phyloP scores from a whole-genome alignment of 441 rosid genomes.

The Erysimum cheiri region DNA sequence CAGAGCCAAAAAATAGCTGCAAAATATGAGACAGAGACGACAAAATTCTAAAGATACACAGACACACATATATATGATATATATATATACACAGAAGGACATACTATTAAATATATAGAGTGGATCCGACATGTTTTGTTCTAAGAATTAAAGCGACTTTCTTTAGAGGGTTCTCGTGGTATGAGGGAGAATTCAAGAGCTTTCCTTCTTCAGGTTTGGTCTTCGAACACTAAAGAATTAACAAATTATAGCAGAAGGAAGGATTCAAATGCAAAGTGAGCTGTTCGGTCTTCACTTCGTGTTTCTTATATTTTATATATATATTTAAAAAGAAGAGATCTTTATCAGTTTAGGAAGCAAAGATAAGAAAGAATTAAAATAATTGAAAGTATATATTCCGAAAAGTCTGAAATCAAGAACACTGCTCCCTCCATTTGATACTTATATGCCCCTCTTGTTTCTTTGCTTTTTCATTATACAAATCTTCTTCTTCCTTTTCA shows the following conservation, averaged over 20 bases:
- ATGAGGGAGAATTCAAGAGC: slow-evolving; percentile 36
- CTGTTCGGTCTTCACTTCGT: background rate
- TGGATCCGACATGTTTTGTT: slow-evolving; percentile 44
- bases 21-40: slow-evolving; percentile 29
- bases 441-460: slow-evolving; percentile 38
- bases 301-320: slow-evolving; percentile 7
- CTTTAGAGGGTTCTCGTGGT: slow-evolving; percentile 35
- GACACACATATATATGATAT: slow-evolving; percentile 9
- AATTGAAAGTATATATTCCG: slow-evolving; percentile 33
- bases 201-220: slow-evolving; percentile 37
- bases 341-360: slow-evolving; percentile 37
- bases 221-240: slow-evolving; percentile 30
- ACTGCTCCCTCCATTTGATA: slow-evolving; percentile 44
- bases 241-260: slow-evolving; percentile 18
- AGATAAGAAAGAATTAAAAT: slow-evolving; percentile 42
- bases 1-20: slow-evolving; percentile 17
- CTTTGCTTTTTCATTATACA: slow-evolving; percentile 28
- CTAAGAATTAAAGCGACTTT: slow-evolving; percentile 32
- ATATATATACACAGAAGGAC: slow-evolving; percentile 10
- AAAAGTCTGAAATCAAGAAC: slow-evolving; percentile 45
- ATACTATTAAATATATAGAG: slow-evolving; percentile 33
- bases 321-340: slow-evolving; percentile 35
- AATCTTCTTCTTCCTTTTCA: slow-evolving; percentile 34
- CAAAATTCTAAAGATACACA: slow-evolving; percentile 17
- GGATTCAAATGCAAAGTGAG: slow-evolving; percentile 23